Evolutionary conservation across 192 early-diverging fungal species (phyloP).

Genomic region (Podila epigama): DNA sequence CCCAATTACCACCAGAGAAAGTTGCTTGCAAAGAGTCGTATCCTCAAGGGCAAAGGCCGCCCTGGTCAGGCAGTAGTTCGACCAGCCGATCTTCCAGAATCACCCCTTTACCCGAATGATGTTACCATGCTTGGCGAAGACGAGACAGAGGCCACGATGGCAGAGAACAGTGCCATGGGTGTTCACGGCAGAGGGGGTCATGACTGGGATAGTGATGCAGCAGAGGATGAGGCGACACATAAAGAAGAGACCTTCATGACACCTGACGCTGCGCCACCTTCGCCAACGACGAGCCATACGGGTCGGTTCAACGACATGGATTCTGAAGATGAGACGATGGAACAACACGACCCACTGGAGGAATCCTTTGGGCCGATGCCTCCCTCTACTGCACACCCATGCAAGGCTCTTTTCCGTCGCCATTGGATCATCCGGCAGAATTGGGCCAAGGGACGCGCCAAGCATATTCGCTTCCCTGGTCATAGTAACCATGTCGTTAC

Average conservation of each 20-base stretch:
- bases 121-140: slow-evolving; percentile 46
- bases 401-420: slow-evolving; percentile 81
- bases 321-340: slow-evolving; percentile 35
- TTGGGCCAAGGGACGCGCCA: slow-evolving; percentile 80
- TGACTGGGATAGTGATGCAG: slow-evolving; percentile 48
- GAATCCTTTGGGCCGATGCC: slow-evolving; percentile 48
- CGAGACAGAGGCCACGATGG: slow-evolving; percentile 12
- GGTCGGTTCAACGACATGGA: slow-evolving; percentile 42
- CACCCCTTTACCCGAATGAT: slow-evolving; percentile 41
- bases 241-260: slow-evolving; percentile 49
- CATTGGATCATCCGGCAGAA: slow-evolving; percentile 84
- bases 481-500: slow-evolving; percentile 90
- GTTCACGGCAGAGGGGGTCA: slow-evolving; percentile 7
- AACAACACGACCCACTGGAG: slow-evolving; percentile 17
- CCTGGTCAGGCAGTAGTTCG: slow-evolving; percentile 16
- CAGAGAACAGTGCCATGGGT: not conserved
- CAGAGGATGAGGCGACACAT: slow-evolving; percentile 48
- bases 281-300: slow-evolving; percentile 32
- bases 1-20: slow-evolving; percentile 36
- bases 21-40: slow-evolving; percentile 14
- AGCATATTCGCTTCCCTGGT: slow-evolving; percentile 82
- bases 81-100: slow-evolving; percentile 30
- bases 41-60: slow-evolving; percentile 34
- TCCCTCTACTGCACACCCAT: slow-evolving; percentile 59
- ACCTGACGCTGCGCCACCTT: slow-evolving; percentile 22